These are phyloP conservation scores for Punctularia strigosozonata DNA, from an alignment of 768 basidiomycete genomes.

Conservation along the genomic window DNA sequence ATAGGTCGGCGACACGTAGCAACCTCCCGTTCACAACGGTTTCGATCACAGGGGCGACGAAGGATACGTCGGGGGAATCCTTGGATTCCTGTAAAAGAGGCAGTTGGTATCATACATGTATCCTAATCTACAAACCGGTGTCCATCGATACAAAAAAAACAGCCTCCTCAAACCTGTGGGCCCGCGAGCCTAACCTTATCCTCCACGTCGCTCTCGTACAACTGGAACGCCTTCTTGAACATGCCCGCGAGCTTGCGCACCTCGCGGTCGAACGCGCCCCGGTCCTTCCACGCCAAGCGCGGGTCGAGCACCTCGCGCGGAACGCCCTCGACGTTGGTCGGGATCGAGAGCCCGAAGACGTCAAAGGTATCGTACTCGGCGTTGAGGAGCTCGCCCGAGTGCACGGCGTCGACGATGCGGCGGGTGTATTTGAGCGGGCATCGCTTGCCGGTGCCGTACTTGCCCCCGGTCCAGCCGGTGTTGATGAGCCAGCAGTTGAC, in stretches of 20 bases:
- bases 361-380: conserved; percentile 80
- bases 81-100: no score
- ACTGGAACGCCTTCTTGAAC: conserved; percentile 89
- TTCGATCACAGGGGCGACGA: no score
- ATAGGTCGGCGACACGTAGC: no score
- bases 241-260: conserved; percentile 80
- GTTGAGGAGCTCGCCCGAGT: conserved; percentile 81
- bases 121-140: no score
- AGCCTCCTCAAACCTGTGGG: conserved; percentile 28
- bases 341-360: conserved; percentile 77
- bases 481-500: conserved; percentile 98
- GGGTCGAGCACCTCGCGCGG: conserved; percentile 90
- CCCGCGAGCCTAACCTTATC: conserved; percentile 76
- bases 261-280: conserved; percentile 84
- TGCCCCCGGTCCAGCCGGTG: conserved; percentile 95
- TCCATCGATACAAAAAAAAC: not conserved
- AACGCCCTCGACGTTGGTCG: conserved; percentile 73
- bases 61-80: no score
- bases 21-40: no score
- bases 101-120: no score
- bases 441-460: conserved; percentile 85
- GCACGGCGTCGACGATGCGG: conserved; percentile 93
- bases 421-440: conserved; percentile 96
- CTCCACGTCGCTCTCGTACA: conserved; percentile 82
- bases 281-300: conserved; percentile 73